Conservation (phyloP, 208 protist genomes). For the Wallacemonas sp. region DNA sequence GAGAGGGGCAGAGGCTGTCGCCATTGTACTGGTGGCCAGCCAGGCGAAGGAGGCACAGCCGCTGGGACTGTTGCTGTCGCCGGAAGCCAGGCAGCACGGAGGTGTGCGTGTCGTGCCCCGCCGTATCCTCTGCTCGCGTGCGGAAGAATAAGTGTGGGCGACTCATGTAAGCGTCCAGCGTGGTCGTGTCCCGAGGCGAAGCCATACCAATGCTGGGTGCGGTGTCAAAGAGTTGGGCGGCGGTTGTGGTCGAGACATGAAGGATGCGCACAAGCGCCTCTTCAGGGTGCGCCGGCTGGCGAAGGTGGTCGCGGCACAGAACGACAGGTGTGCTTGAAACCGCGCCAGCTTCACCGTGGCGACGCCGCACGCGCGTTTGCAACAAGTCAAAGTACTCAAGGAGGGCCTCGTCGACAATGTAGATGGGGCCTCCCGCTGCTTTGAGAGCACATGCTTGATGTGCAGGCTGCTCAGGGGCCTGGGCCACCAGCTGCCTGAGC, state of each 20-base stretch:
- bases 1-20: too few relatives aligned
- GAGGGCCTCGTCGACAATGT: slow-evolving; percentile 25
- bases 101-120: background rate
- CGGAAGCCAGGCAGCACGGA: background rate
- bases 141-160: background rate
- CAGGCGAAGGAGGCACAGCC: background rate
- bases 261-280: background rate
- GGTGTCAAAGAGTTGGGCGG: background rate
- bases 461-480: background rate
- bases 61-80: background rate
- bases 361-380: background rate
- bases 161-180: background rate
- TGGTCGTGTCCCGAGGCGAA: too few relatives aligned
- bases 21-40: background rate
- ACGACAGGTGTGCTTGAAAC: slow-evolving; percentile 5
- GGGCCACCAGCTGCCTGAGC: slow-evolving; percentile 3
- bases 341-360: background rate
- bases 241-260: background rate
- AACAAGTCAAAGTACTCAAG: slow-evolving; percentile 17
- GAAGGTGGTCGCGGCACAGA: slow-evolving; percentile 24
- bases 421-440: slow-evolving; percentile 11
- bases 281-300: background rate
- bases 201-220: background rate
- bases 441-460: background rate
- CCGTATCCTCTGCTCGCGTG: background rate